phyloP scores from a whole-genome alignment of 768 basidiomycete species.

The Boletus insuetus region DNA sequence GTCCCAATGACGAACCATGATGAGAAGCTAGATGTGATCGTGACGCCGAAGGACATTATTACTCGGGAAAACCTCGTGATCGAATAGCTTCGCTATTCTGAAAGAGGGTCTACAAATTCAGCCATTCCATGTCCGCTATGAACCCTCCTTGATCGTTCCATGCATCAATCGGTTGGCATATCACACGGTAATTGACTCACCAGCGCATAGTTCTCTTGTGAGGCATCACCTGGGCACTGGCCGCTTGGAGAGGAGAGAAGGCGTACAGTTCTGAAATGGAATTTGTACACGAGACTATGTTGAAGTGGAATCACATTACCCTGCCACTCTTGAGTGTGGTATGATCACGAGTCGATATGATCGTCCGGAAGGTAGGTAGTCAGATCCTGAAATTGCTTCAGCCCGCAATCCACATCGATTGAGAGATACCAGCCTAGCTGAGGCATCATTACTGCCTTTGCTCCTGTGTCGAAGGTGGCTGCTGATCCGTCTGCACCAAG shows the following conservation, averaged over 20 bases:
- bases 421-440: slow-evolving; percentile 48
- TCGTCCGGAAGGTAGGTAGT: slow-evolving; percentile 43
- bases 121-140: slow-evolving; percentile 27
- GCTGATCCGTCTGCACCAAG: slow-evolving; percentile 59
- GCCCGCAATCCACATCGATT: slow-evolving; percentile 1
- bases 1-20: slow-evolving; percentile 58
- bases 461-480: slow-evolving; percentile 66
- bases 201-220: slow-evolving; percentile 25
- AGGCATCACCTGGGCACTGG: slow-evolving; percentile 6
- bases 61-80: slow-evolving; percentile 21
- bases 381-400: slow-evolving; percentile 24
- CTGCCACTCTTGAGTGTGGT: slow-evolving; percentile 39
- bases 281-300: slow-evolving; percentile 11
- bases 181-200: slow-evolving; percentile 25
- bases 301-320: slow-evolving; percentile 34
- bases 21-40: slow-evolving; percentile 61
- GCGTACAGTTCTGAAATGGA: slow-evolving; percentile 36
- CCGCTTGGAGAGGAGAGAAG: slow-evolving; percentile 38
- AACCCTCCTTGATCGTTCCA: slow-evolving; percentile 11
- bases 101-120: slow-evolving; percentile 6
- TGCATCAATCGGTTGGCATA: slow-evolving; percentile 6
- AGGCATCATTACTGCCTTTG: slow-evolving; percentile 63
- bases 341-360: slow-evolving; percentile 44
- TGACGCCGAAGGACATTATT: slow-evolving; percentile 45
- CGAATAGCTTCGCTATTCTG: slow-evolving; percentile 14